A percentile compares a stretch with the other conserved stretches of the same genome.
These are phyloP conservation scores for Chrysanthemum seticuspe DNA, from an alignment of 129 eudicot genomes.

Conservation along the genomic window DNA sequence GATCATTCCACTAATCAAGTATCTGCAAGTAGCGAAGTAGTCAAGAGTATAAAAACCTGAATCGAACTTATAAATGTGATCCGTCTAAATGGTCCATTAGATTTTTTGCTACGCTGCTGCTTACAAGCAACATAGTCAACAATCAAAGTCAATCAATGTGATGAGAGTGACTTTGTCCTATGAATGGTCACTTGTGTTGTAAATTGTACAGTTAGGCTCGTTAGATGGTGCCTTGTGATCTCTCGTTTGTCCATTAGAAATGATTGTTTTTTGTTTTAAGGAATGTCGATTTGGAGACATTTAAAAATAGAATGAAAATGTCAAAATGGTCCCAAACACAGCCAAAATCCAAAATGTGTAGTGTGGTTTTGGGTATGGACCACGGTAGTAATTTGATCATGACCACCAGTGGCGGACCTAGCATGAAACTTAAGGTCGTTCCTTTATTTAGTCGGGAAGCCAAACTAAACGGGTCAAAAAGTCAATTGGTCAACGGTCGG, in stretches of 20 bases:
- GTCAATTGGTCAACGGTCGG: too few species aligned
- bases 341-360: conserved; percentile 10
- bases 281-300: neutral
- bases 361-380: neutral
- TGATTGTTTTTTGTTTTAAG: neutral
- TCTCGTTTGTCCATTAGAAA: conserved; percentile 6
- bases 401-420: too few species aligned
- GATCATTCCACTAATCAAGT: neutral
- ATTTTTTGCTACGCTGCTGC: neutral
- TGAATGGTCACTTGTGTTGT: neutral
- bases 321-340: conserved; percentile 17
- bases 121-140: neutral
- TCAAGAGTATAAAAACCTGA: too few species aligned
- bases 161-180: neutral
- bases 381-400: neutral
- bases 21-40: neutral
- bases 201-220: neutral
- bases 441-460: too few species aligned
- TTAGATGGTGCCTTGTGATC: conserved; percentile 14
- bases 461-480: too few species aligned
- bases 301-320: neutral
- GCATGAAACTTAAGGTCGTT: too few species aligned
- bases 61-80: neutral
- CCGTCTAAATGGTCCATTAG: neutral
- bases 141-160: conserved; percentile 1